Evolutionary conservation across 2,329 filamentous ascomycete genomes (phyloP).

Genomic region (Neofusicoccum ribis): DNA sequence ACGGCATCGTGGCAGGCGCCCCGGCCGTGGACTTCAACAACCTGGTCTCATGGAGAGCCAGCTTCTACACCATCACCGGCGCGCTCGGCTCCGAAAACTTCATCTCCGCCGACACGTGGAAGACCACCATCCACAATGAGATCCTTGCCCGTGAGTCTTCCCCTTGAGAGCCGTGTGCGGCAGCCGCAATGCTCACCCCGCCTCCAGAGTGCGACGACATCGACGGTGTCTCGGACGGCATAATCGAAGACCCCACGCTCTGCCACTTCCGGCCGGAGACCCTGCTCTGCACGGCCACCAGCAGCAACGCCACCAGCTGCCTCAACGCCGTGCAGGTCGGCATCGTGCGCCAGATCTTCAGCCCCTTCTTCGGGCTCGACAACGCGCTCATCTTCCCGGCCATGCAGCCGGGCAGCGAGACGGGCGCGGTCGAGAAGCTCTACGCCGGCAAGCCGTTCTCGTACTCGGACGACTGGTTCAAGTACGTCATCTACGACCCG

Average conservation of each 20-base stretch:
- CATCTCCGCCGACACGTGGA: conserved; percentile 38
- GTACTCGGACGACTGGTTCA: conserved; percentile 51
- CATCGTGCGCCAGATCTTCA: conserved; percentile 46
- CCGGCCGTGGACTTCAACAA: conserved; percentile 37
- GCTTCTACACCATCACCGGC: conserved; percentile 35
- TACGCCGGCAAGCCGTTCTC: conserved; percentile 44
- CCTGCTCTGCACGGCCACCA: conserved; percentile 38
- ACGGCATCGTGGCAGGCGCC: conserved; percentile 39
- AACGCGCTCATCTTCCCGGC: conserved; percentile 52
- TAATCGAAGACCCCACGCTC: conserved; percentile 48
- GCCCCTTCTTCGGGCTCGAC: conserved; percentile 43
- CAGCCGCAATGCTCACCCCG: background rate
- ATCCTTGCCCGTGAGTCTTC: conserved; percentile 38
- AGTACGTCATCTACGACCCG: conserved; percentile 49
- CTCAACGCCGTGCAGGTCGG: conserved; percentile 46
- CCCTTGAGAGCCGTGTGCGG: no score
- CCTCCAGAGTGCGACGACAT: conserved; percentile 48
- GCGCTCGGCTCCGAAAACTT: conserved; percentile 36
- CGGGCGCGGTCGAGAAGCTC: conserved; percentile 23
- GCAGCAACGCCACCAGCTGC: conserved; percentile 39
- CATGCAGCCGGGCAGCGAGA: conserved; percentile 53
- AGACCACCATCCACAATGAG: conserved; percentile 45
- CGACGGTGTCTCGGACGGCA: conserved; percentile 51
- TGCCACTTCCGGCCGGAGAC: conserved; percentile 47
- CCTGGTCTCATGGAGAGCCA: conserved; percentile 34